Conservation (phyloP, 306 rosid genomes). For the Medicago ruthenica region DNA sequence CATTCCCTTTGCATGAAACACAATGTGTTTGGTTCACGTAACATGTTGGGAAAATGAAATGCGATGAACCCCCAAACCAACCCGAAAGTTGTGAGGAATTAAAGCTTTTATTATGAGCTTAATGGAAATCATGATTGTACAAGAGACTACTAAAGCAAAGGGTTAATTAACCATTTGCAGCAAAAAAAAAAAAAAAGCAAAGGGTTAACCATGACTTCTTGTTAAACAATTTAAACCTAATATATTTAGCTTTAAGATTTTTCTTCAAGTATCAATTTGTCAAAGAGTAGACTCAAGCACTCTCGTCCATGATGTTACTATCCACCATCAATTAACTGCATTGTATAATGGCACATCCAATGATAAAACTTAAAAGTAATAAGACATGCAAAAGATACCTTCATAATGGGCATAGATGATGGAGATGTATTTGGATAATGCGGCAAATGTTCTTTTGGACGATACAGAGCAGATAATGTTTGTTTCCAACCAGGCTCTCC, state of each 20-base stretch:
- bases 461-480: slow-evolving; percentile 71
- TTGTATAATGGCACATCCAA: slow-evolving; percentile 26
- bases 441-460: slow-evolving; percentile 53
- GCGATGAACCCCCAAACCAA: not conserved
- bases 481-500: slow-evolving; percentile 92
- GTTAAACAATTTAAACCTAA: slow-evolving; percentile 37
- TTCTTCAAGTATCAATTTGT: slow-evolving; percentile 2
- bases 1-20: slow-evolving; percentile 10
- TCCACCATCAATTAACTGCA: slow-evolving; percentile 22
- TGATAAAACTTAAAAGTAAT: slow-evolving; percentile 12
- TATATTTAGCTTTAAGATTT: slow-evolving; percentile 14
- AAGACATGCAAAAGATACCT: slow-evolving; percentile 58
- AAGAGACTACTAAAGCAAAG: slow-evolving; percentile 5
- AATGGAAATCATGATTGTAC: slow-evolving; percentile 4
- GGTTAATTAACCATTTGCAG: slow-evolving; percentile 29
- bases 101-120: not conserved
- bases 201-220: slow-evolving; percentile 33
- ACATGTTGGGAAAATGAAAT: not conserved
- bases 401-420: slow-evolving; percentile 57
- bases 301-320: not conserved
- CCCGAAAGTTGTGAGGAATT: not conserved
- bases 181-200: not conserved
- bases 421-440: slow-evolving; percentile 57
- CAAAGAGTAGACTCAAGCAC: slow-evolving; percentile 31
- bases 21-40: not conserved